These are phyloP conservation scores for Ogataea saltuana DNA, from an alignment of 805 yeast genomes.

Conservation along the genomic window DNA sequence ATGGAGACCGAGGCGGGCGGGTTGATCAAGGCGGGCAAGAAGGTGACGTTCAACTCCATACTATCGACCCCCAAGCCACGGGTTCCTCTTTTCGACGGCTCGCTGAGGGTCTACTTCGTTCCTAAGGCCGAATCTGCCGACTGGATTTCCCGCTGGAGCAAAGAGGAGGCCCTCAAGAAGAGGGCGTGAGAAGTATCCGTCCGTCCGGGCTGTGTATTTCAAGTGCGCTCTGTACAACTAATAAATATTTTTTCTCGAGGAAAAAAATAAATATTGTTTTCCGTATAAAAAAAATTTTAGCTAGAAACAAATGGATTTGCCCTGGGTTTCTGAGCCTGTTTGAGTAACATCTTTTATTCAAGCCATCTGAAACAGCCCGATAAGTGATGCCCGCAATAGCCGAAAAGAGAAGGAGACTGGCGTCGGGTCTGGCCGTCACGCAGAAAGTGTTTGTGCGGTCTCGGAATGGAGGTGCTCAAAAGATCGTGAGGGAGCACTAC, in stretches of 20 bases:
- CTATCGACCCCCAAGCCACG: constrained; percentile 61
- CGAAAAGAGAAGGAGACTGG: constrained; percentile 43
- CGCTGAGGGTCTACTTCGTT: constrained; percentile 72
- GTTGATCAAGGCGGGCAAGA: constrained; percentile 80
- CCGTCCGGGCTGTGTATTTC: neutral
- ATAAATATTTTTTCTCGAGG: too few relatives aligned
- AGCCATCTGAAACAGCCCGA: too few relatives aligned
- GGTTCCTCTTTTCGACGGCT: constrained; percentile 75
- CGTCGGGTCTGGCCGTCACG: constrained; percentile 63
- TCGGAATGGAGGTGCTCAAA: constrained; percentile 84
- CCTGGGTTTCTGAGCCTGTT: too few relatives aligned
- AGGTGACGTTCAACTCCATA: constrained; percentile 62
- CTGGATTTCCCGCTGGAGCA: constrained; percentile 73
- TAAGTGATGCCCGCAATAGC: constrained; percentile 15
- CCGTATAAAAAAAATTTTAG: too few relatives aligned
- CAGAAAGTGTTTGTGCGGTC: constrained; percentile 92
- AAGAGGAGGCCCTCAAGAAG: constrained; percentile 49
- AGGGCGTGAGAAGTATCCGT: too few relatives aligned
- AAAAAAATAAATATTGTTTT: too few relatives aligned
- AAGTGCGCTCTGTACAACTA: too few relatives aligned
- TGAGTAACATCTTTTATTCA: too few relatives aligned
- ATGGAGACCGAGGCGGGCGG: constrained; percentile 87
- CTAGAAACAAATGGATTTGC: too few relatives aligned
- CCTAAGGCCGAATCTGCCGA: constrained; percentile 65
- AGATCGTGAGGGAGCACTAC: constrained; percentile 92